Percentiles rank a stretch among this genome's conserved stretches.
These are phyloP conservation scores for Drosera capensis DNA, from an alignment of 148 eudicot genomes.

Conservation along the genomic window DNA sequence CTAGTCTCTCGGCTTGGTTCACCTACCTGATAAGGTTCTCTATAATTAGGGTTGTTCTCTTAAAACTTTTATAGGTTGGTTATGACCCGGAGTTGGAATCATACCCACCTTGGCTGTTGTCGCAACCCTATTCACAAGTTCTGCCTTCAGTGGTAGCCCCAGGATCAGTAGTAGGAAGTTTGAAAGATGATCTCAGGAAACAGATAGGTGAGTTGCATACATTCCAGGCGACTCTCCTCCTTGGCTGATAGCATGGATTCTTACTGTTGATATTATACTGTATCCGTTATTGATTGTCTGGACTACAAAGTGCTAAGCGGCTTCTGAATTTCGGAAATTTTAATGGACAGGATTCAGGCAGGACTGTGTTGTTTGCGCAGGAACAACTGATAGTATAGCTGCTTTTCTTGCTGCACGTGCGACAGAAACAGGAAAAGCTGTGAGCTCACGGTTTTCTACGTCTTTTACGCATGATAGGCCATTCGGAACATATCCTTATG, in stretches of 20 bases:
- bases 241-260: too few species aligned
- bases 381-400: constrained; percentile 99
- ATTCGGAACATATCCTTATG: constrained; percentile 3
- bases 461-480: too few species aligned
- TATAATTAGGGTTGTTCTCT: background rate
- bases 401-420: constrained; percentile 97
- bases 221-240: too few species aligned
- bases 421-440: constrained; percentile 82
- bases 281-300: too few species aligned
- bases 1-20: background rate
- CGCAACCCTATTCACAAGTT: constrained; percentile 61
- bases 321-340: constrained; percentile 6
- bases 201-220: constrained; percentile 32
- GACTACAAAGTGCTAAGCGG: background rate
- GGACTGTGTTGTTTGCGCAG: constrained; percentile 73
- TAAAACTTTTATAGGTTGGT: constrained; percentile 43
- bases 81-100: constrained; percentile 81
- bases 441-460: too few species aligned
- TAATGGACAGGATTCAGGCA: constrained; percentile 51
- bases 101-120: constrained; percentile 73
- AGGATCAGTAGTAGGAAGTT: constrained; percentile 48
- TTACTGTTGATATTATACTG: too few species aligned
- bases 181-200: constrained; percentile 48
- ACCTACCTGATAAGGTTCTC: background rate
- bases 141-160: constrained; percentile 74